phyloP scores from a whole-genome alignment of 23 red algal genomes.

The Chondrus crispus region DNA sequence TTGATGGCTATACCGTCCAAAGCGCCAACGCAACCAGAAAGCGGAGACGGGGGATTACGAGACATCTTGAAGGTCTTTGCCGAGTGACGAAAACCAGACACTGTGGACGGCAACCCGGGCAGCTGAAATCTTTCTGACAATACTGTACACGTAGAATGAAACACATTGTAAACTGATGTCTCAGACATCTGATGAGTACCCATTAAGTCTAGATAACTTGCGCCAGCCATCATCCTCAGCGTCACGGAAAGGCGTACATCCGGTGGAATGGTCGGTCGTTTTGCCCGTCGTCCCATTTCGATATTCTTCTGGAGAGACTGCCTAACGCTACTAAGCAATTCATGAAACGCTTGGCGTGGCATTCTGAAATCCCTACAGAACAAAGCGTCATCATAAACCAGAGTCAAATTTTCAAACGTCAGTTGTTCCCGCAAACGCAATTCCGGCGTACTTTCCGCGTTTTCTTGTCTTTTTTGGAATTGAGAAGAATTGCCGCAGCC shows the following conservation, averaged over 20 bases:
- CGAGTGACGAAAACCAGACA: not conserved
- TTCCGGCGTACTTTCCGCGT: too few relatives aligned
- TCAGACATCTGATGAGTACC: not conserved
- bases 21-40: slow-evolving; percentile 6
- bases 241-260: not conserved
- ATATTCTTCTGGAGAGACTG: not conserved
- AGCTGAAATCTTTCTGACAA: not conserved
- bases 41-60: not conserved
- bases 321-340: not conserved
- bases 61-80: not conserved
- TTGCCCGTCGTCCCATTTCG: not conserved
- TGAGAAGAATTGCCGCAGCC: too few relatives aligned
- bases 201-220: not conserved
- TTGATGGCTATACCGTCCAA: slow-evolving; percentile 13
- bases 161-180: not conserved
- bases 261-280: not conserved
- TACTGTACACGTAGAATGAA: not conserved
- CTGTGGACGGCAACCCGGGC: not conserved
- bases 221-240: not conserved
- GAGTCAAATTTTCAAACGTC: not conserved
- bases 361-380: not conserved
- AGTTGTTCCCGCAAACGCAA: too few relatives aligned
- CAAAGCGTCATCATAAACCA: not conserved
- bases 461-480: too few relatives aligned
- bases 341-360: not conserved